phyloP scores from a whole-genome alignment of 2,329 filamentous ascomycete genomes.

The Epicoccum nigrum region DNA sequence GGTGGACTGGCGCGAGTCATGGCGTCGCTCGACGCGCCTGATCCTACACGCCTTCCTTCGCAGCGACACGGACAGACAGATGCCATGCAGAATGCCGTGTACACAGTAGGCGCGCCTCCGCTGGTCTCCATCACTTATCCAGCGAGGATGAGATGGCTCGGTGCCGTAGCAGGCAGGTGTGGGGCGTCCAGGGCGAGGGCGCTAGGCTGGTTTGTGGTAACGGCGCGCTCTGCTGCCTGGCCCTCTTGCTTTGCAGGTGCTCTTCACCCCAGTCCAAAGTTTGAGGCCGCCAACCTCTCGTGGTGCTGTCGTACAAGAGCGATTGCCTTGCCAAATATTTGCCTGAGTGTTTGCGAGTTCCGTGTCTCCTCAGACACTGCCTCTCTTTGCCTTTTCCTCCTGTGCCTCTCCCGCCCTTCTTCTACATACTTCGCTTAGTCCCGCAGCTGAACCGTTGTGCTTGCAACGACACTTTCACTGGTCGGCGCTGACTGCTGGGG shows the following conservation, averaged over 20 bases:
- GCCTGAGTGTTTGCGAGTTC: conserved; percentile 5
- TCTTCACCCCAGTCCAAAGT: too few relatives aligned
- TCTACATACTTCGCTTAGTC: not conserved
- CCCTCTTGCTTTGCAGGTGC: conserved; percentile 17
- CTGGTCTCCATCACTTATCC: too few relatives aligned
- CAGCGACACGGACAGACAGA: too few relatives aligned
- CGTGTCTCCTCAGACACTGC: conserved; percentile 3
- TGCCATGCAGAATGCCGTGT: too few relatives aligned
- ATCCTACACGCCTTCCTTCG: not conserved
- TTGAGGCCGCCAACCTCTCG: not conserved
- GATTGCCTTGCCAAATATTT: conserved; percentile 20
- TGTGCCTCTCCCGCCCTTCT: not conserved
- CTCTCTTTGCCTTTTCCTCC: not conserved
- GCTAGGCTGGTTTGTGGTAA: conserved; percentile 12
- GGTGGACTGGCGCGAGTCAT: conserved; percentile 12
- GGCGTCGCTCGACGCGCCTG: conserved; percentile 8
- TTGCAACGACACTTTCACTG: too few relatives aligned
- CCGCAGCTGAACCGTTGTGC: not conserved
- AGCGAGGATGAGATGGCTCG: too few relatives aligned
- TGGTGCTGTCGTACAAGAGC: conserved; percentile 20
- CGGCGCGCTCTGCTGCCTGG: conserved; percentile 25
- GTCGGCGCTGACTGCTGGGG: too few relatives aligned
- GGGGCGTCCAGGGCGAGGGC: not conserved
- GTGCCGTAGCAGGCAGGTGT: not conserved
- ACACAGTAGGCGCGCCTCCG: too few relatives aligned